phyloP scores from a whole-genome alignment of 805 yeast species.

The Priceomyces melissophilus region DNA sequence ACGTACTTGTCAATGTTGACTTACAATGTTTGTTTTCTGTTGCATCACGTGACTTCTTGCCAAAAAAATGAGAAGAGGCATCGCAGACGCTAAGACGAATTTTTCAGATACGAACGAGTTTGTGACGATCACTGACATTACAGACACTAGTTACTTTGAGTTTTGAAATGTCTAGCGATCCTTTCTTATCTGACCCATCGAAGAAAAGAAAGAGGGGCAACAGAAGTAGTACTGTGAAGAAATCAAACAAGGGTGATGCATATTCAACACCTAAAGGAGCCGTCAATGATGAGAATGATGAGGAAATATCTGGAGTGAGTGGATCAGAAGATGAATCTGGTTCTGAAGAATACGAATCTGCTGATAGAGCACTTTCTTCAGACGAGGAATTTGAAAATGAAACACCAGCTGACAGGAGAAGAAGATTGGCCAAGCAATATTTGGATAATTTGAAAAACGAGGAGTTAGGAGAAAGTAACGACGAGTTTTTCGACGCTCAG shows the following conservation, averaged over 20 bases:
- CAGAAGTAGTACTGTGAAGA: slow-evolving; percentile 12
- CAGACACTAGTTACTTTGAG: no score
- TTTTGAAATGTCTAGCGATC: slow-evolving; percentile 54
- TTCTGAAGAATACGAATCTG: slow-evolving; percentile 28
- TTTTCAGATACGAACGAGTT: no score
- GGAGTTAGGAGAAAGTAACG: slow-evolving; percentile 40
- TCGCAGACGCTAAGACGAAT: no score
- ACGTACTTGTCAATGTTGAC: no score
- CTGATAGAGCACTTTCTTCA: slow-evolving; percentile 45
- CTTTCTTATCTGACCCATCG: slow-evolving; percentile 61
- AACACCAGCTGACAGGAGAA: slow-evolving; percentile 87
- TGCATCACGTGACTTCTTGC: no score
- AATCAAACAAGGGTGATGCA: slow-evolving; percentile 16
- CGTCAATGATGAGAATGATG: slow-evolving; percentile 32
- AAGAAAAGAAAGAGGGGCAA: slow-evolving; percentile 41
- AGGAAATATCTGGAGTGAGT: slow-evolving; percentile 51
- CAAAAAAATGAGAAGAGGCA: no score
- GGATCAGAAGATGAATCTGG: slow-evolving; percentile 49
- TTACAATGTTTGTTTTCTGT: no score
- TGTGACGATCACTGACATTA: no score
- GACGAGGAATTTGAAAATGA: slow-evolving; percentile 76
- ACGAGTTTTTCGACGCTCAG: slow-evolving; percentile 69
- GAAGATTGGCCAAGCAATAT: slow-evolving; percentile 92
- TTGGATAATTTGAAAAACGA: slow-evolving; percentile 71
- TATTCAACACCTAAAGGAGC: slow-evolving; percentile 7